Evolutionary conservation across 2,329 filamentous ascomycete species (phyloP).

Genomic region (Incumbomyces lentus): DNA sequence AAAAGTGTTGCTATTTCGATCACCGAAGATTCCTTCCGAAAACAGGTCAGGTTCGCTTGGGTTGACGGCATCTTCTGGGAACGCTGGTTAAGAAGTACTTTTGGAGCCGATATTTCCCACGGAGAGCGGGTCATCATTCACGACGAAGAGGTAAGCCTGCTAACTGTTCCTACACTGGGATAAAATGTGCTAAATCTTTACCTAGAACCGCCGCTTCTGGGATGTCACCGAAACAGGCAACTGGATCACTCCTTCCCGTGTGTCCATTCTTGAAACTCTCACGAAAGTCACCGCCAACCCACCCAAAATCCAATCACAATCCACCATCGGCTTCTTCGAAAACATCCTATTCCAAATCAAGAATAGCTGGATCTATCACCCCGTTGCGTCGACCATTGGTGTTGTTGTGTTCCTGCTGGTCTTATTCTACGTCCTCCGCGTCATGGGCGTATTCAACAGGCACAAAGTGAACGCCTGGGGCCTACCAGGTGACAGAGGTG

Average conservation of each 20-base stretch:
- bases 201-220: conserved; percentile 85
- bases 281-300: conserved; percentile 41
- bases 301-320: conserved; percentile 39
- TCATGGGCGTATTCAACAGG: background rate
- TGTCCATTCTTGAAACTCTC: conserved; percentile 77
- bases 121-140: conserved; percentile 94
- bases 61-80: conserved; percentile 97
- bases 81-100: conserved; percentile 89
- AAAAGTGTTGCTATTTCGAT: conserved; percentile 90
- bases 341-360: conserved; percentile 36
- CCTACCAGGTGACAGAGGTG: background rate
- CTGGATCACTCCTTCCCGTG: conserved; percentile 77
- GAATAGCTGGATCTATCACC: conserved; percentile 34
- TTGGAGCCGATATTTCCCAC: conserved; percentile 74
- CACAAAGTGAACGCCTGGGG: background rate
- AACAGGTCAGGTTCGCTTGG: conserved; percentile 92
- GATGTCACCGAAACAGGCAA: conserved; percentile 82
- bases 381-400: conserved; percentile 16
- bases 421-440: background rate
- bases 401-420: background rate
- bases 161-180: background rate
- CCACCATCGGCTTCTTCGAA: conserved; percentile 38
- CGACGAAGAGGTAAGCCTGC: conserved; percentile 75
- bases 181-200: conserved; percentile 27
- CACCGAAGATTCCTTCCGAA: conserved; percentile 66